Conservation (phyloP, 108 stramenopile species). For the Cyclotella distinguenda region DNA sequence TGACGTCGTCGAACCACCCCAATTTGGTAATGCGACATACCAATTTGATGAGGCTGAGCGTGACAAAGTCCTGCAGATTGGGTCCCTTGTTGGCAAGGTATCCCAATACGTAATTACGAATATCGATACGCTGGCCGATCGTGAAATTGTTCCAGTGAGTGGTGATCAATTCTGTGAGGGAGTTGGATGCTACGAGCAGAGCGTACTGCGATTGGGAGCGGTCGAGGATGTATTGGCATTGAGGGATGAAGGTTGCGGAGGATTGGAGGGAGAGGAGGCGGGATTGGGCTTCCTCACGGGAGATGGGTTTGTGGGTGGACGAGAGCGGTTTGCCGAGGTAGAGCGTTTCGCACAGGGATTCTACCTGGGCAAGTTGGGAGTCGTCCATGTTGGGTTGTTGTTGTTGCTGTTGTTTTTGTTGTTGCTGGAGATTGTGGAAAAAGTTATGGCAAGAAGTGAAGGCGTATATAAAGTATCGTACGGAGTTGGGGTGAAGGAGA, state of each 20-base stretch:
- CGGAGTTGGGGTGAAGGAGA: too few species aligned
- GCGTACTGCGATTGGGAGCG: constrained; percentile 89
- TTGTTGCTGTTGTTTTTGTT: neutral
- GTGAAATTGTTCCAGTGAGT: constrained; percentile 96
- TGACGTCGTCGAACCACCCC: constrained; percentile 95
- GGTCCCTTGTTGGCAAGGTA: constrained; percentile 95
- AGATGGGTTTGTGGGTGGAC: constrained; percentile 37
- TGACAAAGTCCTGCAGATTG: constrained; percentile 86
- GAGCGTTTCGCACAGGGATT: constrained; percentile 92
- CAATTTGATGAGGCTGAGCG: constrained; percentile 84
- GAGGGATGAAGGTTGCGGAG: constrained; percentile 94
- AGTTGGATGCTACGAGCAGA: constrained; percentile 90
- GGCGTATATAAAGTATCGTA: too few species aligned
- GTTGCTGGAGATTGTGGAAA: too few species aligned
- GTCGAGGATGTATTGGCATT: constrained; percentile 97
- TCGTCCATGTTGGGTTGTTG: constrained; percentile 78
- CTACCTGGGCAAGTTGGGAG: constrained; percentile 88
- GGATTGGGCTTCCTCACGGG: constrained; percentile 80
- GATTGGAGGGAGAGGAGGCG: constrained; percentile 90
- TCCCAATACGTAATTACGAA: constrained; percentile 94
- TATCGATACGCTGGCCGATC: constrained; percentile 89
- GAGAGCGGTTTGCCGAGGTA: constrained; percentile 75
- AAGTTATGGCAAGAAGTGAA: too few species aligned
- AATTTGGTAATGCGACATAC: constrained; percentile 97
- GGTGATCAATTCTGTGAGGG: constrained; percentile 90